A percentile compares a stretch with the other conserved stretches of the same genome.
These are phyloP conservation scores for Balansia obtecta DNA, from an alignment of 2,329 filamentous ascomycete species.

Conservation along the genomic window DNA sequence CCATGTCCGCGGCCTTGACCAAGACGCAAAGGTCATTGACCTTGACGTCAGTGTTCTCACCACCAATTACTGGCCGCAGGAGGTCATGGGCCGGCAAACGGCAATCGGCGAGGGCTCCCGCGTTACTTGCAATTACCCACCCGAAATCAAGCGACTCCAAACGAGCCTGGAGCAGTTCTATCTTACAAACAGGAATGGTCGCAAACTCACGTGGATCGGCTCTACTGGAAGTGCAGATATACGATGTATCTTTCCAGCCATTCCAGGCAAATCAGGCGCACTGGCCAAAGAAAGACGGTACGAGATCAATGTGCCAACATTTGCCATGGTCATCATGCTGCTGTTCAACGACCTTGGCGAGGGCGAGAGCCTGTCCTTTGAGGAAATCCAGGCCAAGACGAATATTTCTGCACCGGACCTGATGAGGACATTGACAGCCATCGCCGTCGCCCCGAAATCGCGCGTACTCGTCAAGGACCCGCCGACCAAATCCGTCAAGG, in stretches of 20 bases:
- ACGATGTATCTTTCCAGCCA: conserved; percentile 61
- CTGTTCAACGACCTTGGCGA: conserved; percentile 71
- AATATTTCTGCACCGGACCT: conserved; percentile 67
- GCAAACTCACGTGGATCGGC: conserved; percentile 73
- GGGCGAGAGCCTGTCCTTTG: conserved; percentile 40
- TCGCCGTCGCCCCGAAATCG: conserved; percentile 75
- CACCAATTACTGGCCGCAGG: conserved; percentile 88
- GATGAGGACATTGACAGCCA: conserved; percentile 63
- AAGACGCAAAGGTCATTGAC: conserved; percentile 48
- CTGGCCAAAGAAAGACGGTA: conserved; percentile 59
- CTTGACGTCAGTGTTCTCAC: conserved; percentile 78
- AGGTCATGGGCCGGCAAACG: conserved; percentile 59
- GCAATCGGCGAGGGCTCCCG: conserved; percentile 33
- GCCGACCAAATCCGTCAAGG: conserved; percentile 62
- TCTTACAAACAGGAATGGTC: conserved; percentile 71
- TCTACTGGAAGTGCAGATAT: conserved; percentile 72
- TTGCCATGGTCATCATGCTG: conserved; percentile 79
- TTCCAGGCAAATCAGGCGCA: conserved; percentile 53
- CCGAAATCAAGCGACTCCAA: conserved; percentile 61
- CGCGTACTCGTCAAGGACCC: conserved; percentile 72
- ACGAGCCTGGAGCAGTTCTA: conserved; percentile 85
- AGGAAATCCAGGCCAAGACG: conserved; percentile 74
- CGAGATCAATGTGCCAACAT: conserved; percentile 85
- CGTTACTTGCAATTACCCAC: conserved; percentile 55
- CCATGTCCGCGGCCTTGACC: conserved; percentile 42